Evolutionary conservation across 192 early-diverging fungal genomes (phyloP).

Genomic region (Neocallimastix lanati): DNA sequence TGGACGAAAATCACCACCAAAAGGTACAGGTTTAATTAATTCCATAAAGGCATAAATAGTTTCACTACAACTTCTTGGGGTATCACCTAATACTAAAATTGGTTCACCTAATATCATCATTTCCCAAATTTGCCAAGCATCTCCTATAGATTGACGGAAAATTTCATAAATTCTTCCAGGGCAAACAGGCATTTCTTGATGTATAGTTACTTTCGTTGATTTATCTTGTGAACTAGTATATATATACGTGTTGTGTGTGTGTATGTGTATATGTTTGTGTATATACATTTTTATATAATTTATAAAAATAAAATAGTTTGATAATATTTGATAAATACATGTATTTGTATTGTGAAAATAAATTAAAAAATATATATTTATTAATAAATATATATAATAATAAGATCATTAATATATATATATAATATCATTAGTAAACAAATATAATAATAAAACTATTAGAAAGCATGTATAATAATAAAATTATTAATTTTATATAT

Average conservation of each 20-base stretch:
- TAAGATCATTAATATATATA: no score
- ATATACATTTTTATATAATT: no score
- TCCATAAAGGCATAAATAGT: slow-evolving; percentile 69
- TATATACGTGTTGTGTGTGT: no score
- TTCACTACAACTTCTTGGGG: slow-evolving; percentile 70
- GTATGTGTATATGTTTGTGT: no score
- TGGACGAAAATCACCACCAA: slow-evolving; percentile 88
- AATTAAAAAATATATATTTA: no score
- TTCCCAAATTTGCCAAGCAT: slow-evolving; percentile 86
- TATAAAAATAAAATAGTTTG: no score
- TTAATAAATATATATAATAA: no score
- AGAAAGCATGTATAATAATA: no score
- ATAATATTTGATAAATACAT: no score
- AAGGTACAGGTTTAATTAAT: slow-evolving; percentile 82
- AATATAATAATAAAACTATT: slow-evolving; percentile 25
- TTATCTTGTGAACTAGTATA: slow-evolving; percentile 36
- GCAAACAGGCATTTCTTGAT: background rate
- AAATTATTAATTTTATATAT: no score
- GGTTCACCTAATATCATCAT: slow-evolving; percentile 80
- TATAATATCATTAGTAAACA: slow-evolving; percentile 37
- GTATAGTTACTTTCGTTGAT: background rate
- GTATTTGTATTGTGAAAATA: no score
- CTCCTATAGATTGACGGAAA: slow-evolving; percentile 60
- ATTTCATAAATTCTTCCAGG: slow-evolving; percentile 49
- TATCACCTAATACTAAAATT: slow-evolving; percentile 72